Evolutionary conservation across 2,329 filamentous ascomycete species (phyloP), one percentile per base, ranked within the genome.

Genomic region (Fusarium sp.): DNA sequence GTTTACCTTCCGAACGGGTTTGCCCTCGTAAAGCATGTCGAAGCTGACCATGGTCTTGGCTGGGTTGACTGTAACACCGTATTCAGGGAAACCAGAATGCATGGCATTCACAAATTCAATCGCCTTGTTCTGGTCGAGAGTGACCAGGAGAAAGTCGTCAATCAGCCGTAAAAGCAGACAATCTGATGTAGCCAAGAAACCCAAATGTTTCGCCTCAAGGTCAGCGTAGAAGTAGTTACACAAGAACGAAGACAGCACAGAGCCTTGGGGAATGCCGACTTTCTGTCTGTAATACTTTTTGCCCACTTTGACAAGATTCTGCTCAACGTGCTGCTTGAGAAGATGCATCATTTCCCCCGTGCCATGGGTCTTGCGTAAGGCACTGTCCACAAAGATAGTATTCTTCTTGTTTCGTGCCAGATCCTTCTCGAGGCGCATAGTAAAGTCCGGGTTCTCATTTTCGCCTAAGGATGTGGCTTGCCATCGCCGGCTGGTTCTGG

Each of bases 221-320:
- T 96, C 89, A 7, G 92, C 94, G 75, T 99, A 99, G 78, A 98
- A 97, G 79, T 97, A 95, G 79, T 94, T 98, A 83, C 96, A 98
- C 7, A 99, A 83, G 40, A 94, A 83, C 43, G 91, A 92, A 0
- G 94, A 97, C 7, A 99, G 77, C 2, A 97, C 86, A 0, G 94
- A 97, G 9, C 96, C 96, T 77, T 99, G 96, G 0, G 96, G 94
- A 39, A 99, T 98, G 15, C 96, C 96, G 22, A 86, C 83, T 77
- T 90, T 95, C 77, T 99, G 96, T 24, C 93, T 87, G 76, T 96
- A 97, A 76, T 90, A 94, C 70, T 90, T 92, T 80, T 94, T 95
- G 47, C 94, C 94, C 39, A 98, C 90, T 75, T 92, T 93, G 74
- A 99, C 89, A 26, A 97, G 83, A 74, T 98, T 97, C 61, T 89